phyloP scores from a whole-genome alignment of 139 green algal species.

The Picocystis salinarum region DNA sequence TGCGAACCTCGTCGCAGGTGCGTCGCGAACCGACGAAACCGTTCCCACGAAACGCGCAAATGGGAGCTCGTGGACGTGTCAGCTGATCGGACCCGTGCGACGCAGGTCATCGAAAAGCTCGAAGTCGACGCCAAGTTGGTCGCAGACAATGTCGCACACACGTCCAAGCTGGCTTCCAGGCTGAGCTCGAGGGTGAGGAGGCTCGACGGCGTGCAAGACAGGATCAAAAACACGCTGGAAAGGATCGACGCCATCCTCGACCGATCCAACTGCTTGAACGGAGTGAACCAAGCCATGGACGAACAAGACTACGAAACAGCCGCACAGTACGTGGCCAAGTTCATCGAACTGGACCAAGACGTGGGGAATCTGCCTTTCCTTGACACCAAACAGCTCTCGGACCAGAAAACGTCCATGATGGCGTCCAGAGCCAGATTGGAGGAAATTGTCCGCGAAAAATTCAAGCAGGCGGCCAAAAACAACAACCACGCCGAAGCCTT shows the following conservation, averaged over 20 bases:
- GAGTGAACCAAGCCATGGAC: constrained; percentile 33
- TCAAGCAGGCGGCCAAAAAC: constrained; percentile 30
- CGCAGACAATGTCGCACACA: not conserved
- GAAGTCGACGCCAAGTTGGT: not conserved
- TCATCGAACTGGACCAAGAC: constrained; percentile 49
- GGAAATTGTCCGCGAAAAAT: constrained; percentile 27
- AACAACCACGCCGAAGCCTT: constrained; percentile 42
- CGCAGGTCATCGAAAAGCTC: constrained; percentile 66
- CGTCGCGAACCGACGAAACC: too few species aligned
- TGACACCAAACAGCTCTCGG: not conserved
- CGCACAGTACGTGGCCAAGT: constrained; percentile 46
- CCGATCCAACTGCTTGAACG: constrained; percentile 48
- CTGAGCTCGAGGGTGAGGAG: constrained; percentile 13
- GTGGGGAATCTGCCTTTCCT: constrained; percentile 8
- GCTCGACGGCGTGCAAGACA: constrained; percentile 54
- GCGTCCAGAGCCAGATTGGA: constrained; percentile 38
- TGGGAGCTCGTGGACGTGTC: too few species aligned
- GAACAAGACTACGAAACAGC: constrained; percentile 67
- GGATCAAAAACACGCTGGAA: constrained; percentile 31
- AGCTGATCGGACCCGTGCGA: too few species aligned
- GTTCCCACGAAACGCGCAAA: too few species aligned
- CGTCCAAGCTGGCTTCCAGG: not conserved
- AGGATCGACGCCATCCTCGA: constrained; percentile 56
- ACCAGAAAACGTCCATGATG: constrained; percentile 34
- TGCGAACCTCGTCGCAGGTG: not conserved